Conservation (phyloP, 2,329 filamentous ascomycete genomes). For the Gnomoniopsis sp. region DNA sequence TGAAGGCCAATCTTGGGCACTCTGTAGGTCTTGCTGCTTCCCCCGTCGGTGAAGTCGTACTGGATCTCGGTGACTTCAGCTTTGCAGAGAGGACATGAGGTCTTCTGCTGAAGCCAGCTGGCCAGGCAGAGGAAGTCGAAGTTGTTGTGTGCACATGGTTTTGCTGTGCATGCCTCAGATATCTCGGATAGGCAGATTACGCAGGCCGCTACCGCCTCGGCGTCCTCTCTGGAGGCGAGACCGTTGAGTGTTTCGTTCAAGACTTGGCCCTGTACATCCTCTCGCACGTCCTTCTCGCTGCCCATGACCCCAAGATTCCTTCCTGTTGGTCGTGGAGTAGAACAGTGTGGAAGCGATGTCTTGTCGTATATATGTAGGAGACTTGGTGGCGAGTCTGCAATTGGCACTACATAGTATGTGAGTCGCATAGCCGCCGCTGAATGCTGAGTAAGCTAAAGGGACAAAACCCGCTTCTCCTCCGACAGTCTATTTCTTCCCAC, state of each 20-base stretch:
- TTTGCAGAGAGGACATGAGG: conserved; percentile 78
- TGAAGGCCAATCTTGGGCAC: conserved; percentile 34
- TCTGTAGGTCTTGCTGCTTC: conserved; percentile 52
- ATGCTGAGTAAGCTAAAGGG: too few relatives aligned
- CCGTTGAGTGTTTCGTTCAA: conserved; percentile 44
- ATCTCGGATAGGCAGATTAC: conserved; percentile 84
- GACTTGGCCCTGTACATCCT: conserved; percentile 38
- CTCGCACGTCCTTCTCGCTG: conserved; percentile 4
- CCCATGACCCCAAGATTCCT: not conserved
- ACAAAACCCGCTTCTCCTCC: too few relatives aligned
- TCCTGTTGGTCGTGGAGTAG: too few relatives aligned
- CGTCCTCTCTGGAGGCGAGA: conserved; percentile 25
- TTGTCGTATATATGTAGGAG: too few relatives aligned
- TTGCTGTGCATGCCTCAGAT: conserved; percentile 66
- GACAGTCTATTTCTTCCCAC: too few relatives aligned
- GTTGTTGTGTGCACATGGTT: conserved; percentile 73
- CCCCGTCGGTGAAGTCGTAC: conserved; percentile 56
- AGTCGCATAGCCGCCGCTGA: too few relatives aligned
- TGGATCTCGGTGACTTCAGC: conserved; percentile 53
- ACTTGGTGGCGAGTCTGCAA: too few relatives aligned
- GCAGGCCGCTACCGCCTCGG: conserved; percentile 43
- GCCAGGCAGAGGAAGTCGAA: conserved; percentile 85
- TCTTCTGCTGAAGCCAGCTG: conserved; percentile 73
- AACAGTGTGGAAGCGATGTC: too few relatives aligned
- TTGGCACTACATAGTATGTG: too few relatives aligned